Percentiles rank a stretch among this genome's conserved stretches.
Conservation (phyloP, 2,329 filamentous ascomycete species). For the Ceratocystis destructans region DNA sequence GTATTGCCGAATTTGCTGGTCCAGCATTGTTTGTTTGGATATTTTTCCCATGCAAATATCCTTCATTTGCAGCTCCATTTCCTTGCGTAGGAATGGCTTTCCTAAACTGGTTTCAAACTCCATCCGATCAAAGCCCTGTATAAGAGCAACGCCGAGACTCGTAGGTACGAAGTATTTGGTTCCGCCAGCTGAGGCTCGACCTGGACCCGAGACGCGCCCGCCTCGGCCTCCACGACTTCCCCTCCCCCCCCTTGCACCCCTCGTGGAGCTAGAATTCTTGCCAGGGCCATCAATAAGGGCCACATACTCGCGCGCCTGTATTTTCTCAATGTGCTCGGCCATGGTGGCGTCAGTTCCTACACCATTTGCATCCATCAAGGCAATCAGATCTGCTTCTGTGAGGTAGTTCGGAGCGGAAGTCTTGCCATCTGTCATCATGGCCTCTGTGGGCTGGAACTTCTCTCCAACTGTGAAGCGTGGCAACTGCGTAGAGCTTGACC, state of each 20-base stretch:
- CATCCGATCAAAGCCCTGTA: conserved; percentile 90
- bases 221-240: conserved; percentile 36
- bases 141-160: conserved; percentile 75
- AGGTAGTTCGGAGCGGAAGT: conserved; percentile 74
- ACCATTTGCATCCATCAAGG: conserved; percentile 94
- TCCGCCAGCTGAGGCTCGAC: conserved; percentile 27
- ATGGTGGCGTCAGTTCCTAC: conserved; percentile 98
- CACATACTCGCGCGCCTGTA: conserved; percentile 81
- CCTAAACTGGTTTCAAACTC: conserved; percentile 83
- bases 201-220: conserved; percentile 27
- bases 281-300: conserved; percentile 41
- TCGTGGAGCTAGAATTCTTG: conserved; percentile 23
- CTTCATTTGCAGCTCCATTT: conserved; percentile 97
- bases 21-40: conserved; percentile 59
- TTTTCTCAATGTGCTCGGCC: conserved; percentile 96
- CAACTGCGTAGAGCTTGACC: conserved; percentile 74
- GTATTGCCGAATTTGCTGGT: conserved; percentile 77
- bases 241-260: conserved; percentile 28
- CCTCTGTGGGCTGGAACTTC: conserved; percentile 74
- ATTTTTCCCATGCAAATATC: conserved; percentile 82
- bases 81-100: conserved; percentile 90
- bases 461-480: conserved; percentile 71
- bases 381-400: conserved; percentile 89
- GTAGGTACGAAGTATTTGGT: conserved; percentile 88
- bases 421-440: conserved; percentile 80